Percentiles rank a stretch among this genome's conserved stretches.
phyloP scores from a whole-genome alignment of 192 early-diverging fungal genomes.

The Coemansia sp. region DNA sequence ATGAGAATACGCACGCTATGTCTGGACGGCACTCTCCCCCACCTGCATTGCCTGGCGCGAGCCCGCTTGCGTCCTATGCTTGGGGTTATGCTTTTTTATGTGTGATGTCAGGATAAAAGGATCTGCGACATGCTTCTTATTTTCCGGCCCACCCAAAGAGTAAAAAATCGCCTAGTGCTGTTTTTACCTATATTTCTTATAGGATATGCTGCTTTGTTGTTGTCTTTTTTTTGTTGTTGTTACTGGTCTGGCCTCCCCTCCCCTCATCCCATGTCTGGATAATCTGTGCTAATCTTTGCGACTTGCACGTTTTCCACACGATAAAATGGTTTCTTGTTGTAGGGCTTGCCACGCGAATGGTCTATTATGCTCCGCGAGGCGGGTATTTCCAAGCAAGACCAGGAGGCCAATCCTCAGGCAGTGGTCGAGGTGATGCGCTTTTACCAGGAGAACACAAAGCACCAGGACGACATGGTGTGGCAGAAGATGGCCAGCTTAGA shows the following conservation, averaged over 20 bases:
- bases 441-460: slow-evolving; percentile 67
- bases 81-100: neutral
- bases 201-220: neutral
- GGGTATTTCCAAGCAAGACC: slow-evolving; percentile 93
- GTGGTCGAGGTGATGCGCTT: slow-evolving; percentile 83
- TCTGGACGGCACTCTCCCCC: neutral
- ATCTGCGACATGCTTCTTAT: neutral
- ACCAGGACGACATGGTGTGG: slow-evolving; percentile 51
- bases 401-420: slow-evolving; percentile 89
- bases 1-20: neutral
- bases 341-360: slow-evolving; percentile 96
- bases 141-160: neutral
- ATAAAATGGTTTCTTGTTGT: slow-evolving; percentile 4
- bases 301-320: slow-evolving; percentile 3
- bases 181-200: neutral
- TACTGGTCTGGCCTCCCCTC: neutral
- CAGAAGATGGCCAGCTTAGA: slow-evolving; percentile 49
- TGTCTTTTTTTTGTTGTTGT: neutral
- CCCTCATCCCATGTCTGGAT: neutral
- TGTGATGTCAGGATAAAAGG: neutral
- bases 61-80: neutral
- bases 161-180: neutral
- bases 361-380: slow-evolving; percentile 85
- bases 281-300: slow-evolving; percentile 5
- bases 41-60: neutral